Conservation (phyloP, 2,329 filamentous ascomycete genomes). For the Knoxdaviesia capensis region DNA sequence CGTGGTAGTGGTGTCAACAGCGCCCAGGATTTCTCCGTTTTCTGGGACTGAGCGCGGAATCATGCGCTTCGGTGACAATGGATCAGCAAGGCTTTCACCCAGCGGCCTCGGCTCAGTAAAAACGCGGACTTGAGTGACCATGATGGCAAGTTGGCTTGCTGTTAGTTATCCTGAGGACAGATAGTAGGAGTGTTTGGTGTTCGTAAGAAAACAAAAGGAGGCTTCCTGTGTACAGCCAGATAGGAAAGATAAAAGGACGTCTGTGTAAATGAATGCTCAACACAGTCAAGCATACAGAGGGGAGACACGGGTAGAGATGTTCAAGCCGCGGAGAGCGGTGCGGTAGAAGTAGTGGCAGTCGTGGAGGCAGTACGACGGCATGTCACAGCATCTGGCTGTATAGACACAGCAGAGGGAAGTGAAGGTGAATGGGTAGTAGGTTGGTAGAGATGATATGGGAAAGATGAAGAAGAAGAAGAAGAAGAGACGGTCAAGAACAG, state of each 20-base stretch:
- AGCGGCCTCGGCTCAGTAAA: constrained; percentile 49
- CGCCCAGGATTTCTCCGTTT: not conserved
- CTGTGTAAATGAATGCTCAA: not conserved
- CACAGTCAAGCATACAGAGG: constrained; percentile 46
- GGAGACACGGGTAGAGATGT: constrained; percentile 60
- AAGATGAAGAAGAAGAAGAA: not conserved
- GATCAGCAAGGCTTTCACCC: constrained; percentile 36
- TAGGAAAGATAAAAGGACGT: not conserved
- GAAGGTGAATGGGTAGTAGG: no score
- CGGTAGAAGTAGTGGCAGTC: constrained; percentile 90
- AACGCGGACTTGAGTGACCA: constrained; percentile 17
- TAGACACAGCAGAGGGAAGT: not conserved
- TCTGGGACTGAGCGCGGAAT: constrained; percentile 20
- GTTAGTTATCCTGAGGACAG: not conserved
- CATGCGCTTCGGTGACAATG: no score
- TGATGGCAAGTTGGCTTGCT: constrained; percentile 6
- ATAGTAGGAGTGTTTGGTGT: not conserved
- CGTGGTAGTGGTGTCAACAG: not conserved
- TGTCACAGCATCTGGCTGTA: constrained; percentile 22
- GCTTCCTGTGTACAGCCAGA: no score
- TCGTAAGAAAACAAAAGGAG: not conserved
- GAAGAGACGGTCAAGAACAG: not conserved
- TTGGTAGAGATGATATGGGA: not conserved
- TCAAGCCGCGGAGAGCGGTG: constrained; percentile 70
- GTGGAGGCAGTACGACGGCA: constrained; percentile 67